Conservation (phyloP, 306 rosid genomes). For the Delonix regia region DNA sequence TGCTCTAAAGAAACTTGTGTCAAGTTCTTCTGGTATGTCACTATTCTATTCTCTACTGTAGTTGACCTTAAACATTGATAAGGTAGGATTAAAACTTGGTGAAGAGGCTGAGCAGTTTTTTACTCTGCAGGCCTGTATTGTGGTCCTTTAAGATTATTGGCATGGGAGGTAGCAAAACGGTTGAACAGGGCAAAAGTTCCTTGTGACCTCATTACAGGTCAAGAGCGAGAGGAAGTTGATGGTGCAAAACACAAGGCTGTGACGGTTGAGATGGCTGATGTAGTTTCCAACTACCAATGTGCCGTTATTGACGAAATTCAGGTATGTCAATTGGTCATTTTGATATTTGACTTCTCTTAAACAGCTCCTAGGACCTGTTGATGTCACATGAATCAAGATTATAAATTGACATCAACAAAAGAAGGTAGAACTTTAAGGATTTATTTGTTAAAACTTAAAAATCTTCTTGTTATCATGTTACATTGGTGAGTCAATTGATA, state of each 20-base stretch:
- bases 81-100: constrained; percentile 20
- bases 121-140: constrained; percentile 79
- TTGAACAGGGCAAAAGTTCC: constrained; percentile 92
- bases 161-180: constrained; percentile 93
- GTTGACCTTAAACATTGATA: constrained; percentile 15
- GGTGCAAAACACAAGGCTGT: constrained; percentile 91
- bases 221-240: constrained; percentile 83
- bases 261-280: constrained; percentile 98
- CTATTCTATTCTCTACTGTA: constrained; percentile 26
- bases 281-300: constrained; percentile 68
- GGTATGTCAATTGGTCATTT: constrained; percentile 56
- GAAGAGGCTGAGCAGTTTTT: constrained; percentile 26
- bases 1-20: constrained; percentile 80
- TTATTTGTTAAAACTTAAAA: background rate
- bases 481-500: background rate
- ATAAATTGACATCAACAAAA: constrained; percentile 21
- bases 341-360: constrained; percentile 34
- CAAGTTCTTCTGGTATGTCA: constrained; percentile 81
- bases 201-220: constrained; percentile 88
- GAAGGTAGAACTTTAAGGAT: constrained; percentile 2
- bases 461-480: constrained; percentile 19
- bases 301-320: constrained; percentile 95
- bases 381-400: constrained; percentile 12
- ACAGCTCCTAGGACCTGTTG: constrained; percentile 17
- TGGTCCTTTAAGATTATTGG: constrained; percentile 96